Conservation (phyloP, 2,329 filamentous ascomycete genomes). For the Stachybotrys echinatus region DNA sequence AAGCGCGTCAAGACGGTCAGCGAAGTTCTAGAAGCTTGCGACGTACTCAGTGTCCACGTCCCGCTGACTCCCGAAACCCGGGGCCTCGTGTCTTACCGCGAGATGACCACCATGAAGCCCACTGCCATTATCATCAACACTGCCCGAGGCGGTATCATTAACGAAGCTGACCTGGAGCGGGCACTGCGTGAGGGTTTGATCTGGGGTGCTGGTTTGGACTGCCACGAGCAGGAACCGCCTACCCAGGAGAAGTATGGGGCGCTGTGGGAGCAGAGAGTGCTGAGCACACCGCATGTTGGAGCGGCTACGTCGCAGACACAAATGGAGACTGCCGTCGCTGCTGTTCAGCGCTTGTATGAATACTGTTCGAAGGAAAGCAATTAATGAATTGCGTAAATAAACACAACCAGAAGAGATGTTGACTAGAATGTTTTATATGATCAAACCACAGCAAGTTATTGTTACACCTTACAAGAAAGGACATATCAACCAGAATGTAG, state of each 20-base stretch:
- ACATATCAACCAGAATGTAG: too few relatives aligned
- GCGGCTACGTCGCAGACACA: slow-evolving; percentile 32
- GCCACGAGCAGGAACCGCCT: slow-evolving; percentile 33
- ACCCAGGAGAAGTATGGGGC: slow-evolving; percentile 24
- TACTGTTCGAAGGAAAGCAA: too few relatives aligned
- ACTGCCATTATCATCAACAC: slow-evolving; percentile 33
- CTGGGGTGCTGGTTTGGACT: slow-evolving; percentile 34
- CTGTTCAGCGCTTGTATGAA: slow-evolving; percentile 15
- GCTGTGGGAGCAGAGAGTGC: slow-evolving; percentile 27
- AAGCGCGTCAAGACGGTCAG: slow-evolving; percentile 19
- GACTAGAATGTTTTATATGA: too few relatives aligned
- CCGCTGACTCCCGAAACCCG: slow-evolving; percentile 26
- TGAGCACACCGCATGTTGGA: slow-evolving; percentile 40
- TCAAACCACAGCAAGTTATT: too few relatives aligned
- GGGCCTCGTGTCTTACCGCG: slow-evolving; percentile 21
- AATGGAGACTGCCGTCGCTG: slow-evolving; percentile 20
- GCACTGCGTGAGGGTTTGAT: slow-evolving; percentile 26
- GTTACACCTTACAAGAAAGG: too few relatives aligned
- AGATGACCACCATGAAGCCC: slow-evolving; percentile 29
- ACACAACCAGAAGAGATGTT: neutral
- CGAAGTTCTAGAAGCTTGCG: slow-evolving; percentile 23
- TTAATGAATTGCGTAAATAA: too few relatives aligned
- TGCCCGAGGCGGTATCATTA: slow-evolving; percentile 32
- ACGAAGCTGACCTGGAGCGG: slow-evolving; percentile 25
- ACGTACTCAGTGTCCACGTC: slow-evolving; percentile 31